phyloP scores from a whole-genome alignment of 352 stramenopile species.

The Peronospora tabacina region DNA sequence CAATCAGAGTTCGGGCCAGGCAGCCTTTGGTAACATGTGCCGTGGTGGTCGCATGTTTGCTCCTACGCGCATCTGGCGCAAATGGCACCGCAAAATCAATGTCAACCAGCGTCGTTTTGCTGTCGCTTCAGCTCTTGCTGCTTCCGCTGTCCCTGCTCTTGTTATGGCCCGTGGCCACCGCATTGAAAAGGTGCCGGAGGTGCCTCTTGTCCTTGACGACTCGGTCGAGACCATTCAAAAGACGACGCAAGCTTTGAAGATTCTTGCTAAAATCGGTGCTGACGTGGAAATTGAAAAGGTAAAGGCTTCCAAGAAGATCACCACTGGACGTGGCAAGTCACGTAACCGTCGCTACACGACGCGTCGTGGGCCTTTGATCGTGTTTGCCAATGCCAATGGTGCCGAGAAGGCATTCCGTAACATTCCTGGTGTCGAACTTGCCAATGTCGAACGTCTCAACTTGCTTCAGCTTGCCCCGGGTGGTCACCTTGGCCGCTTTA shows the following conservation, averaged over 20 bases:
- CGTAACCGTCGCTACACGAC: conserved; percentile 96
- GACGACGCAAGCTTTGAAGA: conserved; percentile 92
- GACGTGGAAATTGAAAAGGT: conserved; percentile 96
- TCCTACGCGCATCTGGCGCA: conserved; percentile 98
- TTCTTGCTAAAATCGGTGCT: conserved; percentile 92
- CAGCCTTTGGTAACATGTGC: conserved; percentile 99
- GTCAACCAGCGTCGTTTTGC: conserved; percentile 97
- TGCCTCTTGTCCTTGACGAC: conserved; percentile 96
- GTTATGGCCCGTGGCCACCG: conserved; percentile 97
- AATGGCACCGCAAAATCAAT: conserved; percentile 99
- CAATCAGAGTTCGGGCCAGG: conserved; percentile 96
- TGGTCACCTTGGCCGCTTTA: conserved; percentile 98
- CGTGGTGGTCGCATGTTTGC: conserved; percentile 97
- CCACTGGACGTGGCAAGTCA: conserved; percentile 97
- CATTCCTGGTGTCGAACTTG: conserved; percentile 96
- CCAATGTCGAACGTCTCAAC: conserved; percentile 96
- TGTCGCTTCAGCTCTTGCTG: conserved; percentile 94
- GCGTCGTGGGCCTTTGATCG: conserved; percentile 93
- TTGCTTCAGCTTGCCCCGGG: conserved; percentile 95
- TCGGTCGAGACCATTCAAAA: conserved; percentile 90
- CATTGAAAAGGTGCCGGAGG: conserved; percentile 95
- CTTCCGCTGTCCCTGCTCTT: conserved; percentile 93
- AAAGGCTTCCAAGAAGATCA: conserved; percentile 96
- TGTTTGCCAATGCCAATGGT: conserved; percentile 92
- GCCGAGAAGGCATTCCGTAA: conserved; percentile 96